Conservation (phyloP, 352 stramenopile species). For the Pythium vanterpoolii region DNA sequence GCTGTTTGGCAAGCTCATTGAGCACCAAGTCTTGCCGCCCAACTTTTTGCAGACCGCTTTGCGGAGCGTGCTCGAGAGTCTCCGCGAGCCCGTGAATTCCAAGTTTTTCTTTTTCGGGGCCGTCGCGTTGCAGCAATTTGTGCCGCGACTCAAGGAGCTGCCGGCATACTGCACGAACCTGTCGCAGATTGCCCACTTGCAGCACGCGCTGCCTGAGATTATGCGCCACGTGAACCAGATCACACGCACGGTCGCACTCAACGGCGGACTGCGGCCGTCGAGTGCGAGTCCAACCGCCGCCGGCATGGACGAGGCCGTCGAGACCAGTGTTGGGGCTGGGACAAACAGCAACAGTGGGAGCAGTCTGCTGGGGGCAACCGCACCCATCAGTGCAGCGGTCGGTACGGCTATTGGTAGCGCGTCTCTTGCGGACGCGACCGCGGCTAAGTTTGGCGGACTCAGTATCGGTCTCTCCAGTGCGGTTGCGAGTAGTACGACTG, state of each 20-base stretch:
- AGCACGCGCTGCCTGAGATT: slow-evolving; percentile 91
- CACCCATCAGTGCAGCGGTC: not conserved
- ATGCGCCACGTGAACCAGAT: slow-evolving; percentile 88
- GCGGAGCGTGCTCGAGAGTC: slow-evolving; percentile 96
- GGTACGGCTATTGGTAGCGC: not conserved
- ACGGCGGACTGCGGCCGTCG: slow-evolving; percentile 27
- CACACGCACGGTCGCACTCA: slow-evolving; percentile 51
- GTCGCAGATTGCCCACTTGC: slow-evolving; percentile 96
- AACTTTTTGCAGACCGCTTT: slow-evolving; percentile 98
- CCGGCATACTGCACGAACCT: slow-evolving; percentile 98
- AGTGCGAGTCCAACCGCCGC: not conserved
- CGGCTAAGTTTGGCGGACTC: slow-evolving; percentile 23
- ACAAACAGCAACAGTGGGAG: too few species aligned
- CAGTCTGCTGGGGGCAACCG: too few species aligned
- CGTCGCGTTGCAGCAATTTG: slow-evolving; percentile 98
- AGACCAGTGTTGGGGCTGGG: not conserved
- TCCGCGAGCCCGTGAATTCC: slow-evolving; percentile 94
- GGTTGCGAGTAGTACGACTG: slow-evolving; percentile 24
- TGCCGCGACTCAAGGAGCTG: slow-evolving; percentile 94
- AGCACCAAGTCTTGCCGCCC: slow-evolving; percentile 96
- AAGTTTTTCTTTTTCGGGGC: slow-evolving; percentile 99
- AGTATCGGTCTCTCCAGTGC: slow-evolving; percentile 8
- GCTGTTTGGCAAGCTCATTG: slow-evolving; percentile 98
- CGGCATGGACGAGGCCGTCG: too few species aligned
- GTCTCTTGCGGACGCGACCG: slow-evolving; percentile 3